phyloP scores from a whole-genome alignment of 2,329 filamentous ascomycete genomes.

The Sordariomycetes sp. region DNA sequence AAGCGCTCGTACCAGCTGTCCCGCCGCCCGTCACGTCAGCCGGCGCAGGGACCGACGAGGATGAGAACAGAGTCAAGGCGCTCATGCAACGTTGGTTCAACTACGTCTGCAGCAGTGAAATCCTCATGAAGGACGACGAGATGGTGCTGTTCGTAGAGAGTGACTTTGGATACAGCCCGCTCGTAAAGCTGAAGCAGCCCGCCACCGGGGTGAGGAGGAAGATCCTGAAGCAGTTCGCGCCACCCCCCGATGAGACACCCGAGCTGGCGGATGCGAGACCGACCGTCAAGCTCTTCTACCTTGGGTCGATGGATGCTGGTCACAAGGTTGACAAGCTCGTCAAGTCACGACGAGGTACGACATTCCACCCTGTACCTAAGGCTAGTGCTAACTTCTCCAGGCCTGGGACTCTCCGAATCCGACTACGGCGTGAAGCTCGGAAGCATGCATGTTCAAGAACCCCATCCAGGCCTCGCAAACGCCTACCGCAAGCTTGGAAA shows the following conservation, averaged over 20 bases:
- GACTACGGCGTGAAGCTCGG: conserved; percentile 89
- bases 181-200: conserved; percentile 91
- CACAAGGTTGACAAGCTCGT: conserved; percentile 95
- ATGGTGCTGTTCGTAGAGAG: conserved; percentile 98
- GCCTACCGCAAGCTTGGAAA: conserved; percentile 95
- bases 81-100: conserved; percentile 93
- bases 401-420: conserved; percentile 81
- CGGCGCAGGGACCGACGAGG: conserved; percentile 91
- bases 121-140: conserved; percentile 90
- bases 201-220: conserved; percentile 92
- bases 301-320: conserved; percentile 91
- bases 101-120: conserved; percentile 82
- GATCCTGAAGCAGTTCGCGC: conserved; percentile 95
- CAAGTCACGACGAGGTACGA: conserved; percentile 76
- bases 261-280: conserved; percentile 86
- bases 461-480: conserved; percentile 75
- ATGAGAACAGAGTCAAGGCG: conserved; percentile 81
- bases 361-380: neutral
- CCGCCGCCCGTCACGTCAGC: conserved; percentile 92
- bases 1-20: conserved; percentile 87
- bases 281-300: conserved; percentile 88
- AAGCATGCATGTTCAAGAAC: conserved; percentile 81
- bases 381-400: conserved; percentile 33
- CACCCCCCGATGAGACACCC: conserved; percentile 92
- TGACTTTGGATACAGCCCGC: conserved; percentile 95